Percentiles rank a stretch among this genome's conserved stretches.
Conservation (phyloP, 1,284 basidiomycete species). For the Stereum hirsutum region DNA sequence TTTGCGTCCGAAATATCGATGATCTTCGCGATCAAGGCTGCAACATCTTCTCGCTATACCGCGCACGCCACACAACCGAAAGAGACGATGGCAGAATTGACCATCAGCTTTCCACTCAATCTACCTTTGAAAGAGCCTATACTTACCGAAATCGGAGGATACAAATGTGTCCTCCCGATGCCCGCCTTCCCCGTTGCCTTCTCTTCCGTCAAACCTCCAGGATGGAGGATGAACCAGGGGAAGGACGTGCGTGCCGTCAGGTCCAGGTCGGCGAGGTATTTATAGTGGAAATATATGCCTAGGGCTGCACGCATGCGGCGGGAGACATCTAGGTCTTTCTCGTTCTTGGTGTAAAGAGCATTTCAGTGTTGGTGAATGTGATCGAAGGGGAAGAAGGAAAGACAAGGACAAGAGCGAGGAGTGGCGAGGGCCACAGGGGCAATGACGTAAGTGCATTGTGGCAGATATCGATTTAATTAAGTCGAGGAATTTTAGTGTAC, state of each 20-base stretch:
- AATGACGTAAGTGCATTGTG: no score
- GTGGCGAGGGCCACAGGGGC: no score
- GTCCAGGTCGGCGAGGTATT: conserved; percentile 65
- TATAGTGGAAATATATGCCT: conserved; percentile 47
- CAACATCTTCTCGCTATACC: conserved; percentile 61
- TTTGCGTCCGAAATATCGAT: conserved; percentile 47
- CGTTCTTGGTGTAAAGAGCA: no score
- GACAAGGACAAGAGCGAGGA: no score
- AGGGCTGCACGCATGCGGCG: conserved; percentile 34
- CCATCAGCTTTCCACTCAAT: no score
- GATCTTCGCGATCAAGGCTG: conserved; percentile 39
- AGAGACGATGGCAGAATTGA: no score
- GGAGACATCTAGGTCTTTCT: conserved; percentile 39
- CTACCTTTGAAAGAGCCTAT: no score
- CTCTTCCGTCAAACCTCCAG: conserved; percentile 47
- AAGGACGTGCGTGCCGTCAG: conserved; percentile 49
- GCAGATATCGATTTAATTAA: no score
- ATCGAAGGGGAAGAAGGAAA: no score
- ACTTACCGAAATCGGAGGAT: background rate
- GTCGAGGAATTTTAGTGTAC: no score
- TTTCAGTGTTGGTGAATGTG: no score
- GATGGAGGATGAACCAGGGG: conserved; percentile 65
- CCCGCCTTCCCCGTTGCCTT: conserved; percentile 42
- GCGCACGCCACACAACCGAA: no score
- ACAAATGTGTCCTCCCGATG: conserved; percentile 51